These are phyloP conservation scores for Mucor piriformis DNA, from an alignment of 371 early-diverging fungal species.

Conservation along the genomic window DNA sequence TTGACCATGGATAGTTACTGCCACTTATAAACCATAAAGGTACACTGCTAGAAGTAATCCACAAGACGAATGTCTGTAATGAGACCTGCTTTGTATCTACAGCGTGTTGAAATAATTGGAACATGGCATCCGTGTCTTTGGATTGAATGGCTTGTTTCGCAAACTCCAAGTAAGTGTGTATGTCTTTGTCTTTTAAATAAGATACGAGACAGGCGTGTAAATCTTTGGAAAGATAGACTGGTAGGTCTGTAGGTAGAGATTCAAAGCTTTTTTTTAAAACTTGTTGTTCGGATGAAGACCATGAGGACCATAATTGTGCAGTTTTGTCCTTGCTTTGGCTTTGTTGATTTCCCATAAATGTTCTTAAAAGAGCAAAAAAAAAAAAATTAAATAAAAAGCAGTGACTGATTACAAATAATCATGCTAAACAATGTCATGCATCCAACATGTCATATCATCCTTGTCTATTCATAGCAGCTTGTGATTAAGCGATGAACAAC, in stretches of 20 bases:
- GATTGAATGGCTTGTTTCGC: neutral
- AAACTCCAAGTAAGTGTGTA: neutral
- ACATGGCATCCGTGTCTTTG: slow-evolving; percentile 5
- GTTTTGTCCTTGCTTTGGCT: slow-evolving; percentile 13
- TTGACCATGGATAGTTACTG: slow-evolving; percentile 1
- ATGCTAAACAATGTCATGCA: too few relatives aligned
- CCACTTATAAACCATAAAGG: slow-evolving; percentile 42
- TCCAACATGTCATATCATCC: too few relatives aligned
- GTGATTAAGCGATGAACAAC: too few relatives aligned
- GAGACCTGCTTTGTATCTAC: slow-evolving; percentile 15
- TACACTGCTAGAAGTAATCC: slow-evolving; percentile 22
- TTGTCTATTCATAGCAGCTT: too few relatives aligned
- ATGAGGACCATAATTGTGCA: slow-evolving; percentile 12
- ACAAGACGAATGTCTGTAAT: slow-evolving; percentile 27
- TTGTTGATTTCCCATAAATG: slow-evolving; percentile 29
- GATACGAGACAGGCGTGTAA: neutral
- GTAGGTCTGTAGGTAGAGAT: neutral
- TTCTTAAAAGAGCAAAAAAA: too few relatives aligned
- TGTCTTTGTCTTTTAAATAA: neutral
- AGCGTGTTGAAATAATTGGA: slow-evolving; percentile 10
- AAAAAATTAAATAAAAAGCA: too few relatives aligned
- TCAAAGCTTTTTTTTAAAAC: slow-evolving; percentile 6
- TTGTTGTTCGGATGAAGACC: slow-evolving; percentile 7
- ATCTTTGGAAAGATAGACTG: neutral
- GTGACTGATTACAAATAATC: too few relatives aligned